phyloP scores from a whole-genome alignment of 345 rosid species.

The Euphorbia pulcherrima region DNA sequence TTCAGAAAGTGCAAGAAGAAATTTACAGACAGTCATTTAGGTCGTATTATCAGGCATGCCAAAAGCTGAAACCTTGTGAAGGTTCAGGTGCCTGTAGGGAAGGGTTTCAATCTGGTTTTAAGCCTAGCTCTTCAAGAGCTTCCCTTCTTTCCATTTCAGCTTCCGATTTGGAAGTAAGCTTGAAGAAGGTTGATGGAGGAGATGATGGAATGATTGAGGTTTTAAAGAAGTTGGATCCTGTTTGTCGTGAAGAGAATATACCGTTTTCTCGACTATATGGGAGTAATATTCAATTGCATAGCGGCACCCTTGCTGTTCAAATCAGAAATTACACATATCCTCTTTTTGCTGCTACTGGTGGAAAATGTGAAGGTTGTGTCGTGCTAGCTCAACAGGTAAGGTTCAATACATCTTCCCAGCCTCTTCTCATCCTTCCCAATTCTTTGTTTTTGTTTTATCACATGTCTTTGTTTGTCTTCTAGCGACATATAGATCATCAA shows the following conservation, averaged over 20 bases:
- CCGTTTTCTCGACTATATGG: slow-evolving; percentile 96
- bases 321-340: slow-evolving; percentile 84
- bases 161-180: slow-evolving; percentile 77
- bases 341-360: slow-evolving; percentile 69
- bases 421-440: slow-evolving; percentile 12
- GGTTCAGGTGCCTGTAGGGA: slow-evolving; percentile 79
- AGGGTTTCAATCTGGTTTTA: slow-evolving; percentile 92
- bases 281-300: slow-evolving; percentile 53
- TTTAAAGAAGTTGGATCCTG: slow-evolving; percentile 76
- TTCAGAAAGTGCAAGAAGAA: slow-evolving; percentile 59
- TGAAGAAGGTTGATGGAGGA: slow-evolving; percentile 77
- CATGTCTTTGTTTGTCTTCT: slow-evolving; percentile 10
- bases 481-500: too few relatives aligned
- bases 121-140: slow-evolving; percentile 62
- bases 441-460: neutral
- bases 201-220: slow-evolving; percentile 84
- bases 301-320: slow-evolving; percentile 59
- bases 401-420: slow-evolving; percentile 6
- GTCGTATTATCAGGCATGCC: slow-evolving; percentile 84
- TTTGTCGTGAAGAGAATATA: slow-evolving; percentile 57
- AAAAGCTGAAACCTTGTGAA: slow-evolving; percentile 57
- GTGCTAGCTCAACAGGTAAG: slow-evolving; percentile 94
- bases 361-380: slow-evolving; percentile 81
- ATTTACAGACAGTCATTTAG: slow-evolving; percentile 67
- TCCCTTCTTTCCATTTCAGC: slow-evolving; percentile 78